These are phyloP conservation scores for Ceratocystis albifundus DNA, from an alignment of 2,329 filamentous ascomycete genomes.

Conservation along the genomic window DNA sequence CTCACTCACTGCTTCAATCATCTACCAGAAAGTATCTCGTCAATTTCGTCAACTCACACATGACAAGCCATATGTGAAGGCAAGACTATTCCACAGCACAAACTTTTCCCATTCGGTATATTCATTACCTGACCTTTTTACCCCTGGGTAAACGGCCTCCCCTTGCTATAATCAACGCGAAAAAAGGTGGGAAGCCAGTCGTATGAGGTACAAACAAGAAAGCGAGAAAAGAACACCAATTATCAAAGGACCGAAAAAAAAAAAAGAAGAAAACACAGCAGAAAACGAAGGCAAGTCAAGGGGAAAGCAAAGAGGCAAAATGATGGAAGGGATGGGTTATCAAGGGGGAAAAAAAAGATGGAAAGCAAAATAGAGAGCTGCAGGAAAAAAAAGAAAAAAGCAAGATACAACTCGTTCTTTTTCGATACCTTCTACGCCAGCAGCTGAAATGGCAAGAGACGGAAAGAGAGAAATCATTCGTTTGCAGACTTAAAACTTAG, in stretches of 20 bases:
- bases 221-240: constrained; percentile 6
- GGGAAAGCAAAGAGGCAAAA: not conserved
- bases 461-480: too few species aligned
- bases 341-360: not conserved
- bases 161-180: not conserved
- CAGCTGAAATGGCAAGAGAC: constrained; percentile 3
- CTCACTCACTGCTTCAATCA: too few species aligned
- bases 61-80: not conserved
- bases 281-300: not conserved
- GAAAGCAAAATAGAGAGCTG: not conserved
- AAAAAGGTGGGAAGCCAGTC: not conserved
- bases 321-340: not conserved
- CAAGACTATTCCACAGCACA: not conserved
- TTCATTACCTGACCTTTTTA: constrained; percentile 10
- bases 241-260: not conserved
- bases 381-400: not conserved
- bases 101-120: constrained; percentile 4
- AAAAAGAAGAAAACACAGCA: not conserved
- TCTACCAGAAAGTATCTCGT: not conserved
- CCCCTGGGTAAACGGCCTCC: not conserved
- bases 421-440: not conserved
- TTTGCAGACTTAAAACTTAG: too few species aligned
- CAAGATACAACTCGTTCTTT: not conserved
- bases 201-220: not conserved
- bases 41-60: not conserved